These are phyloP conservation scores for Naegleria fowleri DNA, from an alignment of 208 protist genomes.

Conservation along the genomic window DNA sequence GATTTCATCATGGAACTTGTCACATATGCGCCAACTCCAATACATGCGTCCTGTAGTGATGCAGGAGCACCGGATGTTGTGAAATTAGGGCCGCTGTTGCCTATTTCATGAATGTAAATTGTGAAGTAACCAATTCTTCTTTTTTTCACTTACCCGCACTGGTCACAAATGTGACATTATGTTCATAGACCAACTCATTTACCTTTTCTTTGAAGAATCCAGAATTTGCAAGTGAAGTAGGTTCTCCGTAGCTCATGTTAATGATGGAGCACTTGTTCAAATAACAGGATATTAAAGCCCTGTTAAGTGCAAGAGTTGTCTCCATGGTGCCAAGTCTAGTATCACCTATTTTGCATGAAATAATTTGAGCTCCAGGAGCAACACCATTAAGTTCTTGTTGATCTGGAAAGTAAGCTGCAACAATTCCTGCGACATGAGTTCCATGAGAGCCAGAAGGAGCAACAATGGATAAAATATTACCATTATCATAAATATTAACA, in stretches of 20 bases:
- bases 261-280: conserved; percentile 46
- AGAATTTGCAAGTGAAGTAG: conserved; percentile 30
- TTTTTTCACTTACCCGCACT: background rate
- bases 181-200: background rate
- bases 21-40: conserved; percentile 20
- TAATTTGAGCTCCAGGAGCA: conserved; percentile 48
- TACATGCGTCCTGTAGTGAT: background rate
- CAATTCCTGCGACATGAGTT: conserved; percentile 60
- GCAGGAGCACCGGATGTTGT: conserved; percentile 3
- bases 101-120: no score
- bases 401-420: conserved; percentile 50
- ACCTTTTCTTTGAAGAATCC: conserved; percentile 41
- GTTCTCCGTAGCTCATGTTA: conserved; percentile 60
- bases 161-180: background rate
- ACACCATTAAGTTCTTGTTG: conserved; percentile 53
- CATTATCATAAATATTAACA: conserved; percentile 55
- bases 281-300: conserved; percentile 41
- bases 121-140: no score
- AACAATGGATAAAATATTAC: conserved; percentile 51
- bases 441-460: conserved; percentile 46
- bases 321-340: conserved; percentile 46
- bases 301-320: conserved; percentile 42
- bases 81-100: background rate
- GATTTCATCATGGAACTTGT: background rate
- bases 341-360: conserved; percentile 59